These are phyloP conservation scores for Clausena lansium DNA, from an alignment of 345 rosid genomes.

Conservation along the genomic window DNA sequence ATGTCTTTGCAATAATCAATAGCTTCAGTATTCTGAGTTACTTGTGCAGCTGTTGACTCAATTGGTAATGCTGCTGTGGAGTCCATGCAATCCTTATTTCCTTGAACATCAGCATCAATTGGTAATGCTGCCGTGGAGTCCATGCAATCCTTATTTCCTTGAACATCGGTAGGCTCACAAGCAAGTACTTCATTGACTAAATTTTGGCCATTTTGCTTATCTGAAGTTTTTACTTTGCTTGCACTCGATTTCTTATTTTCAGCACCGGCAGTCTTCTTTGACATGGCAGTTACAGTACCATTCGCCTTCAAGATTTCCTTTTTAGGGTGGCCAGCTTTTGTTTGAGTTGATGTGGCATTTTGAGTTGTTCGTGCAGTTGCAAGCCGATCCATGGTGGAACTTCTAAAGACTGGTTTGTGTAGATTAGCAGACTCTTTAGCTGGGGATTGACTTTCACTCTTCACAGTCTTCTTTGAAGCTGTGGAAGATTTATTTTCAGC, in stretches of 20 bases:
- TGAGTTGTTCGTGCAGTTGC: constrained; percentile 55
- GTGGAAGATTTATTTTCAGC: constrained; percentile 29
- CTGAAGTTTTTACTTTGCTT: constrained; percentile 35
- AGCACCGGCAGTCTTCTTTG: constrained; percentile 31
- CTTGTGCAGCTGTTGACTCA: constrained; percentile 26
- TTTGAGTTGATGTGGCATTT: constrained; percentile 38
- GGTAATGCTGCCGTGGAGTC: constrained; percentile 26
- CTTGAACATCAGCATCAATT: constrained; percentile 12
- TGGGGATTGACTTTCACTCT: constrained; percentile 34
- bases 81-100: constrained; percentile 8
- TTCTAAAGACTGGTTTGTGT: constrained; percentile 58
- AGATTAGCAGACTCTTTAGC: constrained; percentile 40
- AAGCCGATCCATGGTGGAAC: constrained; percentile 87
- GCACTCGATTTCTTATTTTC: constrained; percentile 37
- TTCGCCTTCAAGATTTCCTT: constrained; percentile 43
- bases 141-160: constrained; percentile 37
- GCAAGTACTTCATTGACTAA: constrained; percentile 21
- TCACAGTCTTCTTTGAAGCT: constrained; percentile 33
- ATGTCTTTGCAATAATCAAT: constrained; percentile 61
- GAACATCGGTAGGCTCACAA: constrained; percentile 35
- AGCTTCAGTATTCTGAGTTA: constrained; percentile 24
- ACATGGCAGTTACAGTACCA: constrained; percentile 22
- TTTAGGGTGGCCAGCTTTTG: constrained; percentile 44
- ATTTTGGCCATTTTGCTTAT: constrained; percentile 32
- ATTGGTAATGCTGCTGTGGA: constrained; percentile 17